phyloP scores from a whole-genome alignment of 148 eudicot species.

The Simmondsia chinensis region DNA sequence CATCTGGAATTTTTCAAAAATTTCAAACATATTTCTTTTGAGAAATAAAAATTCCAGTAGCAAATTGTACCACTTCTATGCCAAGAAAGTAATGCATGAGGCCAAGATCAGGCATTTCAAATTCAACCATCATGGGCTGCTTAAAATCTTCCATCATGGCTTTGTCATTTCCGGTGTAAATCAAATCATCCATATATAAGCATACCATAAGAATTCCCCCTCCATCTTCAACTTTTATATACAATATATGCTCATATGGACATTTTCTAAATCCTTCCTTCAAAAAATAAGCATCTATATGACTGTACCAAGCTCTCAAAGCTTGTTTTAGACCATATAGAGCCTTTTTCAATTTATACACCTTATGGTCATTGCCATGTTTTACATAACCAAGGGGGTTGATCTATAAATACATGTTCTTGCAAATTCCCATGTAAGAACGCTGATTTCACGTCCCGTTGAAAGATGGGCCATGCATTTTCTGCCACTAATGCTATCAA shows the following conservation, averaged over 20 bases:
- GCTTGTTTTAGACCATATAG: too few species aligned
- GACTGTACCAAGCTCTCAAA: too few species aligned
- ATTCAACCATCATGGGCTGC: slow-evolving; percentile 4
- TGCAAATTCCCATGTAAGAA: slow-evolving; percentile 6
- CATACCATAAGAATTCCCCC: slow-evolving; percentile 2
- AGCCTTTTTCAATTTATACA: too few species aligned
- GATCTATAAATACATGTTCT: slow-evolving; percentile 3
- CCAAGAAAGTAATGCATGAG: slow-evolving; percentile 7
- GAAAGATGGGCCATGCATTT: background rate
- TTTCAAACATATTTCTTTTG: background rate
- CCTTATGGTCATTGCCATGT: slow-evolving; percentile 1
- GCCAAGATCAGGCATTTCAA: slow-evolving; percentile 7
- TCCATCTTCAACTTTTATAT: background rate
- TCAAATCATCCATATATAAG: slow-evolving; percentile 15
- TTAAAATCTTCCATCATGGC: slow-evolving; percentile 4
- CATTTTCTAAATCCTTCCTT: slow-evolving; percentile 1
- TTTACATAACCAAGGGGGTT: slow-evolving; percentile 4
- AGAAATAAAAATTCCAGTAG: background rate
- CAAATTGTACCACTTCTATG: slow-evolving; percentile 2
- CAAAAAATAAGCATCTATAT: too few species aligned
- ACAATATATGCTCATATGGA: slow-evolving; percentile 1
- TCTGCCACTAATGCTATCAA: background rate
- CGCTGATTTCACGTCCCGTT: slow-evolving; percentile 12
- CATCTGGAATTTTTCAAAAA: slow-evolving; percentile 3
- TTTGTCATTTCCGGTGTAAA: background rate